Conservation (phyloP, 805 yeast genomes). For the Lachancea kluyveri region DNA sequence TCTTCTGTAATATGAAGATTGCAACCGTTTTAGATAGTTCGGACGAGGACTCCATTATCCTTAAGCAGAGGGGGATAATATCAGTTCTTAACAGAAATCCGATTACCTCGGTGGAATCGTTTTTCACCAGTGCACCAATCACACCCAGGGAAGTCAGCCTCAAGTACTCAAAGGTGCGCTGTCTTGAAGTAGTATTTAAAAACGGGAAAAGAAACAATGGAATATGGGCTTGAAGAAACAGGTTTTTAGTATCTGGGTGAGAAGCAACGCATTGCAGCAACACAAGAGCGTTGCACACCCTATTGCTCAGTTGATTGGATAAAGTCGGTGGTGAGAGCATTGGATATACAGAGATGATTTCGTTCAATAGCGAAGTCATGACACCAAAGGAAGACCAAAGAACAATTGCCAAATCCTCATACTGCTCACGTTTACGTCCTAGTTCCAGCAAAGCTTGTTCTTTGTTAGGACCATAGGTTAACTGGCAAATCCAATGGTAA, state of each 20-base stretch:
- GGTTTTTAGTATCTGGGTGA: slow-evolving; percentile 80
- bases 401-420: slow-evolving; percentile 87
- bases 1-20: slow-evolving; percentile 90
- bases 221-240: slow-evolving; percentile 83
- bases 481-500: slow-evolving; percentile 82
- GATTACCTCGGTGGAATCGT: slow-evolving; percentile 92
- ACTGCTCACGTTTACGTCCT: slow-evolving; percentile 91
- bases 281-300: slow-evolving; percentile 94
- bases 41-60: slow-evolving; percentile 92
- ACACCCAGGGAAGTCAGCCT: slow-evolving; percentile 92
- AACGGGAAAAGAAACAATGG: slow-evolving; percentile 93
- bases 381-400: slow-evolving; percentile 97
- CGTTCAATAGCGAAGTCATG: slow-evolving; percentile 85
- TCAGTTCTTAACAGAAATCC: slow-evolving; percentile 90
- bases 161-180: slow-evolving; percentile 88
- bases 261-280: slow-evolving; percentile 95
- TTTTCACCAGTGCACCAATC: slow-evolving; percentile 92
- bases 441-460: slow-evolving; percentile 89
- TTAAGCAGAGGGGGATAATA: slow-evolving; percentile 87
- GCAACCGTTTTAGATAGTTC: slow-evolving; percentile 96
- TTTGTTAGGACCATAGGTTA: slow-evolving; percentile 83
- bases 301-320: slow-evolving; percentile 78
- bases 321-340: slow-evolving; percentile 79
- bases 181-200: slow-evolving; percentile 83
- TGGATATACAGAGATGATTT: slow-evolving; percentile 86